phyloP scores from a whole-genome alignment of 2,329 filamentous ascomycete species.

The Penicillium sclerotigenum region DNA sequence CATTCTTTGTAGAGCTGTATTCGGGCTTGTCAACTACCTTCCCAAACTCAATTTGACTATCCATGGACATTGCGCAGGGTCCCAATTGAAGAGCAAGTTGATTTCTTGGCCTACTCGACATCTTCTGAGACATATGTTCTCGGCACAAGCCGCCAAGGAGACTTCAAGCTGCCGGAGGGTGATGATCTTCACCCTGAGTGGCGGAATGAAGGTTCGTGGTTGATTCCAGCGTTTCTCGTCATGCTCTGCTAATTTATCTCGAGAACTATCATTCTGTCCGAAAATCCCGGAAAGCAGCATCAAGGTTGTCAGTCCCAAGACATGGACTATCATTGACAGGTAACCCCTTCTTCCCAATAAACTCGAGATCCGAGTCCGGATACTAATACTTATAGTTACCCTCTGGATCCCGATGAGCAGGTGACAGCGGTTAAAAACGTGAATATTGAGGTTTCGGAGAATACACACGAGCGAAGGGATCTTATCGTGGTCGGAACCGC shows the following conservation, averaged over 20 bases:
- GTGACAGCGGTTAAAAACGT: conserved; percentile 80
- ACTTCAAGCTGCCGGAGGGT: conserved; percentile 82
- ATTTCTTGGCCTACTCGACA: conserved; percentile 72
- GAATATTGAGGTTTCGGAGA: conserved; percentile 84
- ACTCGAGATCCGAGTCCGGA: background rate
- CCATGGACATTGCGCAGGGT: conserved; percentile 74
- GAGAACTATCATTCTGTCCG: conserved; percentile 59
- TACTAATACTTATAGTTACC: conserved; percentile 44
- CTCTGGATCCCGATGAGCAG: conserved; percentile 70
- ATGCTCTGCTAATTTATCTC: conserved; percentile 7
- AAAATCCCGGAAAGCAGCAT: conserved; percentile 68
- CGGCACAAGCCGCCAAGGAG: conserved; percentile 63
- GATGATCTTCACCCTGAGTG: conserved; percentile 80
- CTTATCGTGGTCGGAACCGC: conserved; percentile 83
- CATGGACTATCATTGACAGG: conserved; percentile 74
- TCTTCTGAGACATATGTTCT: conserved; percentile 72
- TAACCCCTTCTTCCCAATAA: conserved; percentile 18
- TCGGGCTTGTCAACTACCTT: conserved; percentile 69
- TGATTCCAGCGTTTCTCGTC: background rate
- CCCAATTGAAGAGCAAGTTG: conserved; percentile 65
- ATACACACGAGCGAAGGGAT: conserved; percentile 78
- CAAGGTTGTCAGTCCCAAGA: conserved; percentile 73
- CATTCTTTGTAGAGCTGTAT: conserved; percentile 57
- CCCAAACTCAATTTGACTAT: conserved; percentile 67
- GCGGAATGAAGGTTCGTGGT: conserved; percentile 62